Evolutionary conservation across 1,284 basidiomycete species (phyloP), one percentile per base, ranked within the genome.

Genomic region (Tylopilus sp.): DNA sequence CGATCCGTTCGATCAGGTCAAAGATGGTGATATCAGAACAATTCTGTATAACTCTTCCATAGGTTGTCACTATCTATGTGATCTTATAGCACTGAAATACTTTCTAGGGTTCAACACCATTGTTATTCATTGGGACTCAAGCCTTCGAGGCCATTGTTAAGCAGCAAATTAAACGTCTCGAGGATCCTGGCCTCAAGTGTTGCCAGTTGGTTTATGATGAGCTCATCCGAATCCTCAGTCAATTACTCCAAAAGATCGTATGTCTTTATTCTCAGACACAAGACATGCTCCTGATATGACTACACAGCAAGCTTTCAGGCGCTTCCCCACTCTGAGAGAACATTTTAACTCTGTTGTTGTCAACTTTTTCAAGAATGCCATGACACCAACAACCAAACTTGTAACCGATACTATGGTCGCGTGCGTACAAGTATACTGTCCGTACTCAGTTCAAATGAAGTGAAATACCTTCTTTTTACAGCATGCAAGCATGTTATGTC

Each of bases 111-210:
- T 98, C 96, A 7, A 97, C 96, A 9, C 97, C 97, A 32, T 92
- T 96, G 1, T 86, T 99, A 22, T 99, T 99, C 77, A 97, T 99
- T 58, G 96, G 96, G 26, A 97, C 97, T 0, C 92, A 94, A 66
- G 97, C 97, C 2, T 99, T 99, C 72, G 97, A 99, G 79, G 94
- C 97, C 66, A 99, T 99, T 73, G 95, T 99, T 73, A 99, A 99
- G 84, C 95, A 98, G 79, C 97, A 99, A 81, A 99, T 99, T 80
- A 94, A 96, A 81, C 89, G 97, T 57, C 83, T 99, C 60, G 97
- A 99, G 77, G 97, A 99, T 18, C 97, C 97, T 6, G 87, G 89
- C 67, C 81, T 98, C 74, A 97, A 97, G 78, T 99, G 97, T 77
- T 97, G 95, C 73, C 91, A 96, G 70, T 86, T 99, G 62, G 94